Percentiles rank a stretch among this genome's conserved stretches.
phyloP scores from a whole-genome alignment of 2,329 filamentous ascomycete species.

The Fusarium sp. region DNA sequence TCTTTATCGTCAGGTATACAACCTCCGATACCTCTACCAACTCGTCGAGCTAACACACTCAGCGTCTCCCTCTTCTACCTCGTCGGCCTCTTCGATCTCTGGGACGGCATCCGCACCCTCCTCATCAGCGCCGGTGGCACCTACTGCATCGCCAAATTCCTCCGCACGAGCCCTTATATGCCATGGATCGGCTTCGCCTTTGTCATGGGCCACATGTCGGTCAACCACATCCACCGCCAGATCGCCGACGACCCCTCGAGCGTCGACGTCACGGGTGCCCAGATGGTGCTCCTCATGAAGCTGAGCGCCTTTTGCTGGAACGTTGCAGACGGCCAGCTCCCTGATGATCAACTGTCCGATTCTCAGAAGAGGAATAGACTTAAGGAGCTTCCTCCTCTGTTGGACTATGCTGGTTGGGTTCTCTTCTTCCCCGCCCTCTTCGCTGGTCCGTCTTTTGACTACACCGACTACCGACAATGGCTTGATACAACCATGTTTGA shows the following conservation, averaged over 20 bases:
- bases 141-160: constrained; percentile 85
- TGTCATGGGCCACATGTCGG: constrained; percentile 93
- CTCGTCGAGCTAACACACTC: constrained; percentile 1
- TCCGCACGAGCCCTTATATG: constrained; percentile 89
- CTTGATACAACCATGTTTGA: constrained; percentile 96
- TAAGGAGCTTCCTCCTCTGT: constrained; percentile 75
- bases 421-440: constrained; percentile 95
- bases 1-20: constrained; percentile 84
- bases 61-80: constrained; percentile 91
- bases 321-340: constrained; percentile 88
- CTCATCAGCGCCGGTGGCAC: constrained; percentile 81
- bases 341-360: constrained; percentile 83
- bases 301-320: constrained; percentile 98
- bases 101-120: constrained; percentile 84
- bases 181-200: constrained; percentile 97
- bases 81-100: constrained; percentile 92
- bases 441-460: constrained; percentile 93
- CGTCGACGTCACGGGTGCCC: constrained; percentile 92
- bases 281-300: constrained; percentile 99
- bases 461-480: constrained; percentile 90
- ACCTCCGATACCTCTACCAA: not conserved
- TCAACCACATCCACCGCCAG: constrained; percentile 89
- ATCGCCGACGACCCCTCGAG: constrained; percentile 71
- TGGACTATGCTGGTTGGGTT: constrained; percentile 91
- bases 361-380: constrained; percentile 87